Base-by-base conservation (phyloP, 23 red algal species). In the Cyanidioschyzon merolae region DNA sequence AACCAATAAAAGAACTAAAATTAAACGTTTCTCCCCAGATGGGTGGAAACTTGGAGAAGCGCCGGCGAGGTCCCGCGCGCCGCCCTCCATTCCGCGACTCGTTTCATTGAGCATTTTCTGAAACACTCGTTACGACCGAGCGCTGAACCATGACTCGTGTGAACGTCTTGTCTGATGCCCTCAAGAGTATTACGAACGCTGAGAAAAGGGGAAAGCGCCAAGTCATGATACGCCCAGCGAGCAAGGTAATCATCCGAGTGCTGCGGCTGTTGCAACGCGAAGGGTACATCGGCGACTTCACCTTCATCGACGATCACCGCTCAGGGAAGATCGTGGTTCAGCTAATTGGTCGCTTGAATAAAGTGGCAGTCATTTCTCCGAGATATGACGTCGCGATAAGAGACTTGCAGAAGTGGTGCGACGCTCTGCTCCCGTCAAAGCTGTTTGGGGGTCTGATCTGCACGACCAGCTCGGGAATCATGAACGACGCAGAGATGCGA, bases 131-230 rank as follows among this genome's bases (percentile, higher is more conserved):
- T n/a, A n/a, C n/a, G n/a, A n/a, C n/a, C n/a, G n/a, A n/a, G n/a
- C n/a, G n/a, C n/a, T n/a, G n/a, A n/a, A n/a, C n/a, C n/a, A 98
- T 85, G 82, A 87, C 90, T 88, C 94, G 94, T 40, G 90, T 98
- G 84, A 91, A 84, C 76, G 94, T 98, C 37, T 38, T 98, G 58
- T 87, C 75, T 57, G 94, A 98, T 85, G 82, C 94, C 34, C 89
- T 98, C 29, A 91, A 89, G 50, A 86, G 88, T 34, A 86, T 98
- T 50, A 86, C 94, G 39, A 98, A 98, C 58, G 94, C 94, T 39
- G 94, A 98, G 79, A 98, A 92, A 85, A 80, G 87, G 59, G 94
- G 94, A 15, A 98, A 98, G 83, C 85, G 94, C 50, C 94, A 98
- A 79, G 88, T 98, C 50, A 59, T 98, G 1, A 41, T 98, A 0